A percentile compares a stretch with the other conserved stretches of the same genome.
phyloP scores from a whole-genome alignment of 208 protist species.

The Sergeia podlipaevii region DNA sequence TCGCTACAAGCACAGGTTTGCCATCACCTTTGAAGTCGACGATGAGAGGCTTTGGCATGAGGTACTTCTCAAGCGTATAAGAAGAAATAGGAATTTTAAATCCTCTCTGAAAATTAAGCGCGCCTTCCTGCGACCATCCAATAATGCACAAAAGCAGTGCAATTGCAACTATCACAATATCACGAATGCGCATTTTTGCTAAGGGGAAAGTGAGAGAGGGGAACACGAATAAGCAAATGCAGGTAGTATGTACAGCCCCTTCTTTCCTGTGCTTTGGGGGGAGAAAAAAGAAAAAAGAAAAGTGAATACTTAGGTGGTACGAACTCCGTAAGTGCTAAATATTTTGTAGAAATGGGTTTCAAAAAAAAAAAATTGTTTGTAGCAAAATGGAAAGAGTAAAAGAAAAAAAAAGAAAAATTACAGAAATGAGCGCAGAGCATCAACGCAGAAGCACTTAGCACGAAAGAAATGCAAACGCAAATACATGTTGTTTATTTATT shows the following conservation, averaged over 20 bases:
- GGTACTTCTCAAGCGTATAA: conserved; percentile 19
- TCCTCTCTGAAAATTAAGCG: conserved; percentile 50
- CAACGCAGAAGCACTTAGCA: too few relatives aligned
- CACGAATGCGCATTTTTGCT: conserved; percentile 69
- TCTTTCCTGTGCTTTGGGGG: too few relatives aligned
- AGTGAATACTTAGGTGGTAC: too few relatives aligned
- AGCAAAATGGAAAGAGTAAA: too few relatives aligned
- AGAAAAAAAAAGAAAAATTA: too few relatives aligned
- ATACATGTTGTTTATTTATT: too few relatives aligned
- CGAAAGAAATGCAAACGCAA: too few relatives aligned
- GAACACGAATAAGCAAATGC: background rate
- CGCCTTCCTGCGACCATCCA: conserved; percentile 77
- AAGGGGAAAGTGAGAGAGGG: background rate
- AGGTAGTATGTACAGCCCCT: background rate
- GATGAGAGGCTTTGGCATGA: conserved; percentile 67
- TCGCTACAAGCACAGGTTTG: conserved; percentile 40
- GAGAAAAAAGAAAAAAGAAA: too few relatives aligned
- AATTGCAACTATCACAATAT: conserved; percentile 64
- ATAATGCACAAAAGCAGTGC: conserved; percentile 74
- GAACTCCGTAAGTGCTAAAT: too few relatives aligned
- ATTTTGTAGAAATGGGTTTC: too few relatives aligned
- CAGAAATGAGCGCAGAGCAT: too few relatives aligned
- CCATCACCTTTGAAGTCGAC: conserved; percentile 49
- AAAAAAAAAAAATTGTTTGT: too few relatives aligned
- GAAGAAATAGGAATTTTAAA: conserved; percentile 56